Base-by-base conservation (phyloP, 495 filamentous ascomycete species). In the Achaetomiella virescens region DNA sequence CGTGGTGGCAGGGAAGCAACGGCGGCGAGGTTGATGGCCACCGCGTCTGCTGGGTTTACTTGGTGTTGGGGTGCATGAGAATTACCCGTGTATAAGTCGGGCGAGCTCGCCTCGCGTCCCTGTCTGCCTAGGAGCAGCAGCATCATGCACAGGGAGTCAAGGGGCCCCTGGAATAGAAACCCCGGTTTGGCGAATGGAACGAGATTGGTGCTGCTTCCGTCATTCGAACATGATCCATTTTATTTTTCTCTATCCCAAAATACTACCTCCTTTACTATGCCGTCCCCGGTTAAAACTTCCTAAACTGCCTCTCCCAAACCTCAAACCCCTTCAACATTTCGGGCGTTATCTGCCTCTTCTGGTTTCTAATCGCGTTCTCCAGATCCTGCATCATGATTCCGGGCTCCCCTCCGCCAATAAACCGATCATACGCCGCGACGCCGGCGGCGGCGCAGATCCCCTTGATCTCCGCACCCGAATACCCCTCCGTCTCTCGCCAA, bases 401-500 rank as follows among this genome's bases (percentile, higher is more conserved):
- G 38, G 72, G 71, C 17, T 80, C 71, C 46, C 73, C 50, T 1
- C 52, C 57, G 15, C 59, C 67, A 0, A 59, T 48, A 5, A 56
- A 70, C 12, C 69, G 59, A 36, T 72, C 71, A 48, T 71, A 70
- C 15, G 77, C 78, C 22, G 73, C 73, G 41, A 73, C 65, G 18
- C 78, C 78, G 7, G 69, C 70, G 12, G 63, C 33, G 63, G 70
- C 25, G 63, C 92, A 97, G 6, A 97, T 85, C 20, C 79, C 83
- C 45, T 88, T 85, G 44, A 97, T 79, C 70, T 98, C 93, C 1
- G 93, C 91, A 6, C 93, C 93, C 2, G 89, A 92, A 66, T 86
- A 90, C 0, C 91, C 90, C 10, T 90, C 88, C 0, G 84, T 90
- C 56, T 70, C 70, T n/a, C n/a, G 90, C 88, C 35, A 98, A 65